A percentile compares a stretch with the other conserved stretches of the same genome.
Evolutionary conservation across 352 stramenopile species (phyloP).

Genomic region (Porosira glacialis): DNA sequence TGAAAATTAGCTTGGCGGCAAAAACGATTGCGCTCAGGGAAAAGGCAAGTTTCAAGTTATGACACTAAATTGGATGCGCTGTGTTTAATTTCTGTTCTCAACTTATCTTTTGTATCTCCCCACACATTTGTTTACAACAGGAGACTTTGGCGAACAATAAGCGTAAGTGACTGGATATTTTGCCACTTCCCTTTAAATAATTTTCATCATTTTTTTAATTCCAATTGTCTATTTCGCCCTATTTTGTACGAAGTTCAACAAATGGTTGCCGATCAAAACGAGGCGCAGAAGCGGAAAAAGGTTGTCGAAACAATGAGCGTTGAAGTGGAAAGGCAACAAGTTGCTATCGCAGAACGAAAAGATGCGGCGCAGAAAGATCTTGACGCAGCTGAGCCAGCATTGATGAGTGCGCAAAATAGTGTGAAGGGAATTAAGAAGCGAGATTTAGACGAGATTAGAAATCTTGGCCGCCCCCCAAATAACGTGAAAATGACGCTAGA

Average conservation of each 20-base stretch:
- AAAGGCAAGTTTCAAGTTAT: no score
- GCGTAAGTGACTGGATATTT: no score
- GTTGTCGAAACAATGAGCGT: slow-evolving; percentile 92
- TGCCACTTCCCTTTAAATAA: no score
- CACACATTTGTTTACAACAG: no score
- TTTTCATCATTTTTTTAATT: no score
- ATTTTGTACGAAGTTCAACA: no score
- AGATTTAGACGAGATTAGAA: slow-evolving; percentile 98
- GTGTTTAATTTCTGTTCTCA: no score
- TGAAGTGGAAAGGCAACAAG: slow-evolving; percentile 92
- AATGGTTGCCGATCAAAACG: slow-evolving; percentile 98
- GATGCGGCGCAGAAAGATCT: slow-evolving; percentile 94
- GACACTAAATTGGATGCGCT: no score
- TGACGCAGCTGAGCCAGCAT: slow-evolving; percentile 94
- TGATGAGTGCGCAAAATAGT: slow-evolving; percentile 92
- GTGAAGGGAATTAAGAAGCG: slow-evolving; percentile 98
- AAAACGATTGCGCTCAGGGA: slow-evolving; percentile 93
- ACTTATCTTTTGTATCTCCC: no score
- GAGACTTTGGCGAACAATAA: slow-evolving; percentile 96
- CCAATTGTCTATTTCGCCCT: no score
- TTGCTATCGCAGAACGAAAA: slow-evolving; percentile 92
- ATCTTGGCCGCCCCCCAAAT: slow-evolving; percentile 90
- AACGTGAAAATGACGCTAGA: slow-evolving; percentile 95
- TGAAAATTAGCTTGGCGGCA: slow-evolving; percentile 86
- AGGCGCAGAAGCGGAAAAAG: slow-evolving; percentile 94